Evolutionary conservation across 177 flowering plant genomes (phyloP).

Genomic region (Vitis hybrid): DNA sequence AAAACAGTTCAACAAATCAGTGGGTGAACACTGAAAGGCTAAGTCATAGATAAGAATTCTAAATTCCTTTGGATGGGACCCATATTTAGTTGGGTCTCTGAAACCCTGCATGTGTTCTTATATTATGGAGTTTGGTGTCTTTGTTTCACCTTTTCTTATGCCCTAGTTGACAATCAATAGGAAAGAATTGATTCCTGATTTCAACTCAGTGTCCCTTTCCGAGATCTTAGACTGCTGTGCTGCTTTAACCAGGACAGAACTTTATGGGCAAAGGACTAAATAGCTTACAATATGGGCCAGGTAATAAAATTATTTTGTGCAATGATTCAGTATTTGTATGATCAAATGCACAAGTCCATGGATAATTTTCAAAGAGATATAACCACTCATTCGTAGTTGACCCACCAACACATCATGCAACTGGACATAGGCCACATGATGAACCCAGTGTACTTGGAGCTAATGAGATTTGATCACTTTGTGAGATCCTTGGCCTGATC

Average conservation of each 20-base stretch:
- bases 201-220: slow-evolving; percentile 14
- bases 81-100: not conserved
- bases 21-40: not conserved
- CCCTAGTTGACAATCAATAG: slow-evolving; percentile 5
- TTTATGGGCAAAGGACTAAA: slow-evolving; percentile 5
- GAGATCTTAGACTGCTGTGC: slow-evolving; percentile 15
- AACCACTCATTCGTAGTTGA: no score
- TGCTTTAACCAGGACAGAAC: slow-evolving; percentile 5
- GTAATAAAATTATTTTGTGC: not conserved
- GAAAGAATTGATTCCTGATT: slow-evolving; percentile 21
- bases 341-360: no score
- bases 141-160: slow-evolving; percentile 5
- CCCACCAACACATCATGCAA: no score
- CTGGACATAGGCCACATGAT: no score
- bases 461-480: no score
- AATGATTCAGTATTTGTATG: not conserved
- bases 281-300: not conserved
- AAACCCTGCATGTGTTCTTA: not conserved
- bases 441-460: no score
- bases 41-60: not conserved
- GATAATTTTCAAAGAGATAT: no score
- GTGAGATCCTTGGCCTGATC: no score
- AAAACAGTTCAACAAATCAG: not conserved
- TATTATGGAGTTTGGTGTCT: not conserved
- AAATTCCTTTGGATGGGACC: not conserved